Evolutionary conservation across 805 yeast genomes (phyloP).

Genomic region (Candida oleophila): DNA sequence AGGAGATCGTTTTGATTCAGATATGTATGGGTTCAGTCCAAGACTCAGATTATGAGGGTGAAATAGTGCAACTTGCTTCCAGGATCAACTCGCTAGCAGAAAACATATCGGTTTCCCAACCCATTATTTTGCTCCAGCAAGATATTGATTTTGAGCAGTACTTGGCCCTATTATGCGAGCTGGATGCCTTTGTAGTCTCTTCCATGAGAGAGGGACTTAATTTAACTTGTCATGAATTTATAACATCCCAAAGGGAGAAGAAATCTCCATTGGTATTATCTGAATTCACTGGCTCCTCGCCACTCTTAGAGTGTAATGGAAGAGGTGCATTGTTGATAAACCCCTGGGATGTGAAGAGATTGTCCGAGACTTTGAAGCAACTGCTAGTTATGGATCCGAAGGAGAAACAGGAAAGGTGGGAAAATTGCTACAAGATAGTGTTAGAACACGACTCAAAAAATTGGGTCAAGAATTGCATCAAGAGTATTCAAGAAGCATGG

Average conservation of each 20-base stretch:
- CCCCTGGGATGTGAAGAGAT: conserved; percentile 81
- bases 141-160: conserved; percentile 90
- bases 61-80: conserved; percentile 73
- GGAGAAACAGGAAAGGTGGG: conserved; percentile 67
- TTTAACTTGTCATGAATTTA: conserved; percentile 91
- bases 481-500: conserved; percentile 49
- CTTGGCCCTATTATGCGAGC: conserved; percentile 79
- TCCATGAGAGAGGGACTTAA: conserved; percentile 97
- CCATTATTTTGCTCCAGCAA: conserved; percentile 84
- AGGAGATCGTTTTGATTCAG: conserved; percentile 74
- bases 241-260: conserved; percentile 66
- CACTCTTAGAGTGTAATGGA: conserved; percentile 52
- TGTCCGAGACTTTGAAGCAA: conserved; percentile 58
- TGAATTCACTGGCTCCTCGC: conserved; percentile 94
- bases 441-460: conserved; percentile 64
- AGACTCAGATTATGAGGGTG: conserved; percentile 68
- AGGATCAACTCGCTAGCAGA: conserved; percentile 78
- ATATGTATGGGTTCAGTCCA: conserved; percentile 62
- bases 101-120: conserved; percentile 71
- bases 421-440: conserved; percentile 55
- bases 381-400: conserved; percentile 64
- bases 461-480: conserved; percentile 67
- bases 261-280: conserved; percentile 83
- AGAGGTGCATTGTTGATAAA: conserved; percentile 76
- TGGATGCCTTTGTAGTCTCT: conserved; percentile 83